phyloP scores from a whole-genome alignment of 345 rosid genomes.

The Rhodomyrtus tomentosa region DNA sequence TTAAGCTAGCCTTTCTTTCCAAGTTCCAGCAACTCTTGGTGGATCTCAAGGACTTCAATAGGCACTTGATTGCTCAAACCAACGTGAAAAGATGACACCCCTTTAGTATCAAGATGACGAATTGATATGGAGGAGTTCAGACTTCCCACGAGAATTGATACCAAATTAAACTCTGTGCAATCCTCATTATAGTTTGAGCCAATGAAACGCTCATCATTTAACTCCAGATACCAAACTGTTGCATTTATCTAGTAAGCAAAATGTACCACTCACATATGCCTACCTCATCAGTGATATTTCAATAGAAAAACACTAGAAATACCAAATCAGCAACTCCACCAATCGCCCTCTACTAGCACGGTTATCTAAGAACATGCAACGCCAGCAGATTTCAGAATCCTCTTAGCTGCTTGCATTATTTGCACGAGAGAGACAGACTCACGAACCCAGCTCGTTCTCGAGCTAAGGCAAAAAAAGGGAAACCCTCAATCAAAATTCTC shows the following conservation, averaged over 20 bases:
- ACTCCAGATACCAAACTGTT: background rate
- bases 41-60: background rate
- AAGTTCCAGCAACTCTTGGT: background rate
- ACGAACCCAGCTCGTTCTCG: background rate
- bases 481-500: background rate
- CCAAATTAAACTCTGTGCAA: background rate
- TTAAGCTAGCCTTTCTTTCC: background rate
- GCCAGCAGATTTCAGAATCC: too few species aligned
- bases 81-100: background rate
- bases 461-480: accelerated
- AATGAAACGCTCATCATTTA: background rate
- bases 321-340: background rate
- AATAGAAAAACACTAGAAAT: background rate
- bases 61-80: background rate
- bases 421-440: background rate
- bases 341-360: background rate
- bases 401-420: background rate
- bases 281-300: background rate
- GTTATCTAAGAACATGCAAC: background rate
- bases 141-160: background rate
- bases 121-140: background rate
- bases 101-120: background rate
- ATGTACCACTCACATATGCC: background rate
- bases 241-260: background rate
- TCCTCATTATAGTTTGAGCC: background rate